Base-by-base conservation (phyloP, 176 grass and related monocot species). In the Oryza meyeriana region DNA sequence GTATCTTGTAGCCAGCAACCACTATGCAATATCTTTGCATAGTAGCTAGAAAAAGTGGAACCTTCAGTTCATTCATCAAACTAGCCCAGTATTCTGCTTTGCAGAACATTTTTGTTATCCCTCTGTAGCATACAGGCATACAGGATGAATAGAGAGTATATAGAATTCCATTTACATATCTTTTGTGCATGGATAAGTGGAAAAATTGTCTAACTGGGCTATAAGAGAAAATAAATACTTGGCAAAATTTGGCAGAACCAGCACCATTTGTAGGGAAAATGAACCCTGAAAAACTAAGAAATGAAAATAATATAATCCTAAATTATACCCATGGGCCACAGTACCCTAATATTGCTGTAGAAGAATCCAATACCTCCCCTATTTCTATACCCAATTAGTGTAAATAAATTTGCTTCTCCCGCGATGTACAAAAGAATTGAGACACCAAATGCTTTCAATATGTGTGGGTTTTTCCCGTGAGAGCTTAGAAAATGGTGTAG, bases 401-500 rank as follows among this genome's bases (percentile, higher is more conserved):
- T 57, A 77, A 71, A 77, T 61, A 52, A 44, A 42, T 78, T 18
- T 58, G 59, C 25, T 33, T 32, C 13, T 13, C 29, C 10, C 22
- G 10, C 38, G 24, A 69, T 82, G 18, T 68, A 75, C 34, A 81
- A 28, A 71, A 50, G 48, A 69, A 59, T 35, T 62, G 20, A 35
- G 72, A 24, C 11, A 12, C 12, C 1, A 5, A 22, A 33, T 83
- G 20, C 42, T 83, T 88, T 16, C 70, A 35, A 71, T 33, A 27
- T 64, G 66, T 79, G 22, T 65, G 26, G 17, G 65, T 40, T 62
- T 68, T 68, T 40, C 38, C 38, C 16, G 1, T 27, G 17, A 64
- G 10, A 66, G 64, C 58, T 89, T 64, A 92, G 26, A 91, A 88
- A 48, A 84, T 81, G 35, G 84, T 91, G 63, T 91, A 91, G 59